Base-by-base conservation (phyloP, 2,329 filamentous ascomycete species). In the Pseudopithomyces maydicus region DNA sequence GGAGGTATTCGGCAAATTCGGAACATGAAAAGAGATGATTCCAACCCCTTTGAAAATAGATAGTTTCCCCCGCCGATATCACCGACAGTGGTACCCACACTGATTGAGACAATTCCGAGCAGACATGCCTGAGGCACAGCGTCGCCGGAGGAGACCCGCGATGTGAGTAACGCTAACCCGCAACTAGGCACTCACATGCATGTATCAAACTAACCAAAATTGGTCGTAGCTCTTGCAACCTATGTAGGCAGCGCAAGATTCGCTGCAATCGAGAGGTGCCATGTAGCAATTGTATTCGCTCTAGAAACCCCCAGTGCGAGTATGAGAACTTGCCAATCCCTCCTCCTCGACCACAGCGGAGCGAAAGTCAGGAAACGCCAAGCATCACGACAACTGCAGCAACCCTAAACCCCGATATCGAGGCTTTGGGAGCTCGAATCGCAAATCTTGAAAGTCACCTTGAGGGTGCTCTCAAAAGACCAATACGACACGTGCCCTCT, bases 201-300 rank as follows among this genome's bases (percentile, higher is more conserved):
- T 15, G 5, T 36, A 36, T 14, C 35, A 36, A 11, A 6, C 60
- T 64, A 48, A 64, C 54, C 44, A 12, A 12, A 48, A 54, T 26
- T 29, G 44, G 36, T n/a, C 44, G 32, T 46, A 85, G 80, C 15
- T 80, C 85, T 1, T 88, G 85, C 67, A 75, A 80, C 61, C 77
- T 85, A 41, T 89, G 87, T 65, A 79, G 86, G 42, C 80, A 75
- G 54, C 83, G 85, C 39, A 89, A 89, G 70, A 83, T 88, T 56
- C 80, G 81, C 45, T 89, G 86, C 66, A 83, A 89, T 65, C 82
- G 84, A 47, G 81, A 82, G 56, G 71, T 75, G 6, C 87, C 87
- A 1, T 89, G 86, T 64, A 80, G 77, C 57, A 85, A 86, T 56
- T 89, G 87, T 65, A 57, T 82, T n/a, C 81, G 82, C 60, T 83